Percentiles rank a stretch among this genome's conserved stretches.
These are phyloP conservation scores for Acer negundo DNA, from an alignment of 345 rosid genomes.

Conservation along the genomic window DNA sequence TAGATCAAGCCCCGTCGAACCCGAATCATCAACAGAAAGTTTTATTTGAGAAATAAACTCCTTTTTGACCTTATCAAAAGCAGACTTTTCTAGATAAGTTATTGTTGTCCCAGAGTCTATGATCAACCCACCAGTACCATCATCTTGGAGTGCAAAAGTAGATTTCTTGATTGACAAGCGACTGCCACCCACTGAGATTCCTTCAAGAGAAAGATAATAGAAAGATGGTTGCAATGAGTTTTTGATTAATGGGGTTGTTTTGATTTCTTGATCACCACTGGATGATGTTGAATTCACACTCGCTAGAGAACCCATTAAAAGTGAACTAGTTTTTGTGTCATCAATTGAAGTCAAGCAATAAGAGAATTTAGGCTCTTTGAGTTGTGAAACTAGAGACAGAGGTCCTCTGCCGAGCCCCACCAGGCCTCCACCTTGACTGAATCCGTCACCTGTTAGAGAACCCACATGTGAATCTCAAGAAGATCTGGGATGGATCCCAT, in stretches of 20 bases:
- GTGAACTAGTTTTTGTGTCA: conserved; percentile 53
- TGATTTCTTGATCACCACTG: conserved; percentile 17
- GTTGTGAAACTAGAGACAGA: conserved; percentile 75
- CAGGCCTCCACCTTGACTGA: conserved; percentile 77
- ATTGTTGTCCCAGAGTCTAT: conserved; percentile 95
- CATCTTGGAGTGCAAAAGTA: conserved; percentile 58
- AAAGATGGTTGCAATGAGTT: conserved; percentile 78
- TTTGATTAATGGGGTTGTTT: conserved; percentile 56
- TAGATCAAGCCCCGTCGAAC: conserved; percentile 72
- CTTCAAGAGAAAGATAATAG: conserved; percentile 85
- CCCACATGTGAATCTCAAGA: too few species aligned
- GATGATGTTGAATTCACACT: conserved; percentile 17
- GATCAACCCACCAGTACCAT: conserved; percentile 87
- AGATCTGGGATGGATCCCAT: too few species aligned
- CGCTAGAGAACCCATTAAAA: conserved; percentile 66
- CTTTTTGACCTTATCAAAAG: conserved; percentile 48
- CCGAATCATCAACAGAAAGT: conserved; percentile 55
- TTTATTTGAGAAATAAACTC: conserved; percentile 55
- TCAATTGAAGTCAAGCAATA: conserved; percentile 81
- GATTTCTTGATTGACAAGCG: conserved; percentile 64
- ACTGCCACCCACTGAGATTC: conserved; percentile 73
- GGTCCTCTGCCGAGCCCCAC: conserved; percentile 92
- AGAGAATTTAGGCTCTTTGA: conserved; percentile 70
- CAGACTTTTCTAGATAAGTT: conserved; percentile 63
- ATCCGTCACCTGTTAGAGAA: conserved; percentile 57